Evolutionary conservation across 2,329 filamentous ascomycete species (phyloP).

Genomic region (Ophiocordyceps camponoti-leonardi): DNA sequence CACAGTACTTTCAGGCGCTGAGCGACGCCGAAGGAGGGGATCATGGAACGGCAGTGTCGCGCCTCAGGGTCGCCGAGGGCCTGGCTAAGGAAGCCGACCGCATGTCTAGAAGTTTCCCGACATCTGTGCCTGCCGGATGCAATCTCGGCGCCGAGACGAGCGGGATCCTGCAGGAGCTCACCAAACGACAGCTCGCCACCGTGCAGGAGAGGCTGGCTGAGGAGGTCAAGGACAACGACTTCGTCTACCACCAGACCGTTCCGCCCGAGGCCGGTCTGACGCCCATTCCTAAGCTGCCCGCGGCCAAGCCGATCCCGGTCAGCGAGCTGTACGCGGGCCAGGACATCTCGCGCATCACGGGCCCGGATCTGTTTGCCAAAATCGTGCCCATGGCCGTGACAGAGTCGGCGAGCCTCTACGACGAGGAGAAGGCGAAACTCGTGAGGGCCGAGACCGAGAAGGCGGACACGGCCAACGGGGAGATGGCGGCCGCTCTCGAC

Average conservation of each 20-base stretch:
- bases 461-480: constrained; percentile 80
- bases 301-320: constrained; percentile 91
- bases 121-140: constrained; percentile 59
- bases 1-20: constrained; percentile 85
- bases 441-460: constrained; percentile 86
- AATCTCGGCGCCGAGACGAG: constrained; percentile 74
- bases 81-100: constrained; percentile 64
- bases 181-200: constrained; percentile 63
- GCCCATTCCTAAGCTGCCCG: constrained; percentile 76
- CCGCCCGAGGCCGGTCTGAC: constrained; percentile 70
- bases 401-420: constrained; percentile 90
- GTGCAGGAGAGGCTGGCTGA: constrained; percentile 68
- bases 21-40: constrained; percentile 80
- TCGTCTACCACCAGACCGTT: constrained; percentile 90
- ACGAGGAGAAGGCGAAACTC: constrained; percentile 95
- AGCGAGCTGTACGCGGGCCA: constrained; percentile 94
- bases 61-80: constrained; percentile 65
- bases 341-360: constrained; percentile 92
- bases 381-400: constrained; percentile 94
- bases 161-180: constrained; percentile 55
- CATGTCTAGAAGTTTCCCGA: constrained; percentile 64
- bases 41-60: constrained; percentile 69
- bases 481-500: constrained; percentile 90
- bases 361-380: constrained; percentile 90
- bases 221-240: constrained; percentile 85